phyloP scores from a whole-genome alignment of 805 yeast genomes.

The Spathaspora hagerdaliae region DNA sequence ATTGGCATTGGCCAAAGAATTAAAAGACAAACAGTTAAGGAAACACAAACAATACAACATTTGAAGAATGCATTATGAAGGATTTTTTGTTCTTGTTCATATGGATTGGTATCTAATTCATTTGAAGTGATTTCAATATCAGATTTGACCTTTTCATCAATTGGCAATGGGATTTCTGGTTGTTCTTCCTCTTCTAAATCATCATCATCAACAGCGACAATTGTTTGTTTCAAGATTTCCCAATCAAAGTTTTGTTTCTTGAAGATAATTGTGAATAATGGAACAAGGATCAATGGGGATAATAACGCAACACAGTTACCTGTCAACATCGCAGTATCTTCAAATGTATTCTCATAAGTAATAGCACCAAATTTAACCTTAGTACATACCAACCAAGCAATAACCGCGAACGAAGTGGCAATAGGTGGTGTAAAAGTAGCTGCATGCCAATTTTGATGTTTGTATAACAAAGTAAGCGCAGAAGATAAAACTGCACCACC shows the following conservation, averaged over 20 bases:
- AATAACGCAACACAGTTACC: conserved; percentile 83
- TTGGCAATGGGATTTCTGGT: conserved; percentile 24
- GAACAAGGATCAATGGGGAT: conserved; percentile 65
- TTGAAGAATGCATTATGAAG: conserved; percentile 55
- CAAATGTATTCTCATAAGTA: conserved; percentile 53
- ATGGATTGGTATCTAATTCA: conserved; percentile 15
- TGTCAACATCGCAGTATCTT: conserved; percentile 82
- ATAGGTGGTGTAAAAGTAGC: conserved; percentile 74
- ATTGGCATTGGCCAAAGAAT: conserved; percentile 93
- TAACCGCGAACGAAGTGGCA: conserved; percentile 70
- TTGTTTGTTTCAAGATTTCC: conserved; percentile 48
- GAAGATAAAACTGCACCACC: conserved; percentile 84
- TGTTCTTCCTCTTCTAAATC: conserved; percentile 66
- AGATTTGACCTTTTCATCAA: conserved; percentile 31
- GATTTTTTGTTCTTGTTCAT: conserved; percentile 46
- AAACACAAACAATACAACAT: conserved; percentile 58
- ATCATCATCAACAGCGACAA: conserved; percentile 68
- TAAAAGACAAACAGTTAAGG: conserved; percentile 59
- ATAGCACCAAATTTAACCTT: conserved; percentile 29
- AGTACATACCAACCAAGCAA: conserved; percentile 47
- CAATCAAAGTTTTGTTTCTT: conserved; percentile 76
- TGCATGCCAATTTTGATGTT: conserved; percentile 61
- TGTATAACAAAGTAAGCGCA: conserved; percentile 60
- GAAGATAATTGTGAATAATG: conserved; percentile 59
- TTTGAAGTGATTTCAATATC: conserved; percentile 36